A percentile compares a stretch with the other conserved stretches of the same genome.
These are phyloP conservation scores for Barbatosphaeria neglecta DNA, from an alignment of 495 filamentous ascomycete genomes.

Conservation along the genomic window DNA sequence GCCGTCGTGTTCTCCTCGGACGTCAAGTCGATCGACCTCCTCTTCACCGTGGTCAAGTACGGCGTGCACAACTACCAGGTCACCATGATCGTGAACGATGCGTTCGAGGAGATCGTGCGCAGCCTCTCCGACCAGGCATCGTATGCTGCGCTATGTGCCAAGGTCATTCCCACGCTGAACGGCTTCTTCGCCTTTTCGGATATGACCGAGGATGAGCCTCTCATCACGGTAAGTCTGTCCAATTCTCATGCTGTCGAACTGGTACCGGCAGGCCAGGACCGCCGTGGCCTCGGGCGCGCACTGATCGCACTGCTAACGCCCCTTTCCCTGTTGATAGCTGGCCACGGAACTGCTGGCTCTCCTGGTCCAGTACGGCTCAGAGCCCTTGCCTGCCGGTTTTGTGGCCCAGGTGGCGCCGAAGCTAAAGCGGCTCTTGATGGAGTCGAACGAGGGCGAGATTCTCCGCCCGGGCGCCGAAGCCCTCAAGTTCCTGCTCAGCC, in stretches of 20 bases:
- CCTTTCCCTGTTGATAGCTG: slow-evolving; percentile 35
- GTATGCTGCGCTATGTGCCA: slow-evolving; percentile 72
- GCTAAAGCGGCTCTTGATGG: slow-evolving; percentile 67
- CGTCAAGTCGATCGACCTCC: slow-evolving; percentile 62
- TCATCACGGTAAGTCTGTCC: slow-evolving; percentile 50
- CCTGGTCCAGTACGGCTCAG: slow-evolving; percentile 68
- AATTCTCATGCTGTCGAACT: too few species aligned
- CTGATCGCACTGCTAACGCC: too few species aligned
- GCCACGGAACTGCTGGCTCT: slow-evolving; percentile 72
- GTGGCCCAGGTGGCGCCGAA: slow-evolving; percentile 79
- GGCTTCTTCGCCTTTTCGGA: slow-evolving; percentile 81
- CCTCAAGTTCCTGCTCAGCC: slow-evolving; percentile 73
- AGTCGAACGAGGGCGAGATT: slow-evolving; percentile 69
- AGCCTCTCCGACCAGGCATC: slow-evolving; percentile 50
- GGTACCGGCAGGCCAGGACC: too few species aligned
- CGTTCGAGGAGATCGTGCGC: slow-evolving; percentile 76
- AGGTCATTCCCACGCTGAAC: slow-evolving; percentile 76
- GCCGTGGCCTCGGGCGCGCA: too few species aligned
- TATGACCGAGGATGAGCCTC: slow-evolving; percentile 67
- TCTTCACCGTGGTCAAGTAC: slow-evolving; percentile 80
- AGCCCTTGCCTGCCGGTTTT: slow-evolving; percentile 78
- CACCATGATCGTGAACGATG: slow-evolving; percentile 69
- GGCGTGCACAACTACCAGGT: slow-evolving; percentile 83
- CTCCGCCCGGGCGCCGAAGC: slow-evolving; percentile 77
- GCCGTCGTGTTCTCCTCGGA: slow-evolving; percentile 53